Evolutionary conservation across 306 rosid genomes (phyloP).

Genomic region (Rosa lucieae): DNA sequence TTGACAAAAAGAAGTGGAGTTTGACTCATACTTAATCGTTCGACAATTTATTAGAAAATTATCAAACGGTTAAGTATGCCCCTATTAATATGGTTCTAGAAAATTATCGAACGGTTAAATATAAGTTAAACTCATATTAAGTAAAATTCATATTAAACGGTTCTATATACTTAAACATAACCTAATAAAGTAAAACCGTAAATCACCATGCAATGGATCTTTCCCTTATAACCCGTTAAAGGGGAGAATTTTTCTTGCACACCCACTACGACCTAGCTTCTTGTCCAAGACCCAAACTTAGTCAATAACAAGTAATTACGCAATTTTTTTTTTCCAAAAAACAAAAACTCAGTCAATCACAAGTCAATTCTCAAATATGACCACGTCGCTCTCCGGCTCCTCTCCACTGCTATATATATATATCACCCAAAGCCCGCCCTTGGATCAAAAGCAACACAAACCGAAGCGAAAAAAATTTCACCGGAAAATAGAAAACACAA

Average conservation of each 20-base stretch:
- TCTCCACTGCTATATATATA: not conserved
- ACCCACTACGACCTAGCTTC: not conserved
- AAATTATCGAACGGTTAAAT: not conserved
- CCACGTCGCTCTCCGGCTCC: conserved; percentile 3
- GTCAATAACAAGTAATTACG: not conserved
- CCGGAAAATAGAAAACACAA: not conserved
- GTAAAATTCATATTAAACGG: not conserved
- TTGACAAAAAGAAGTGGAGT: too few species aligned
- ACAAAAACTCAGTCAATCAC: not conserved
- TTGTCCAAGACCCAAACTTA: not conserved
- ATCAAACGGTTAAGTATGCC: too few species aligned
- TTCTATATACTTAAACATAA: not conserved
- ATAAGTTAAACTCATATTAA: not conserved
- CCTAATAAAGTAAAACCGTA: too few species aligned
- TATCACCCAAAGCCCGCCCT: not conserved
- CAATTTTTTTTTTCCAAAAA: not conserved
- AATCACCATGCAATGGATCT: not conserved
- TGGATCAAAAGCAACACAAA: not conserved
- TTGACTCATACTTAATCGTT: not conserved
- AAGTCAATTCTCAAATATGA: not conserved
- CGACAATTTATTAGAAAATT: too few species aligned
- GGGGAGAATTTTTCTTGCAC: not conserved
- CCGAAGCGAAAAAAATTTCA: not conserved
- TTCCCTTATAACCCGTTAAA: not conserved
- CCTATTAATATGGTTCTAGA: too few species aligned